A percentile compares a stretch with the other conserved stretches of the same genome.
Conservation (phyloP, 306 rosid species). For the Cucurbita pepo region DNA sequence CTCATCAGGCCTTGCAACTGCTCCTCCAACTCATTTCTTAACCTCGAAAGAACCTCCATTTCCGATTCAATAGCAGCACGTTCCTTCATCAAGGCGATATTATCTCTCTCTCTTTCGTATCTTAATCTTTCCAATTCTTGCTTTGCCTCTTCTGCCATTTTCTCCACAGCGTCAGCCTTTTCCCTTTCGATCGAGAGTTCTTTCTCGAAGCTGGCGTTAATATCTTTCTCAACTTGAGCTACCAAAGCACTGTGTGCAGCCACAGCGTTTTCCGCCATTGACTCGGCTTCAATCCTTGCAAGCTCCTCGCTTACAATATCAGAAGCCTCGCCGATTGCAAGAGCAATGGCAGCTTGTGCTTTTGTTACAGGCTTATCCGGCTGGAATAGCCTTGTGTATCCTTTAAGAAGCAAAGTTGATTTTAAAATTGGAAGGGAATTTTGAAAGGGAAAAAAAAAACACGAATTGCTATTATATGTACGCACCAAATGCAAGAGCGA, state of each 20-base stretch:
- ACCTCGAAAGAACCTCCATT: slow-evolving; percentile 67
- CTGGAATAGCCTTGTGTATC: slow-evolving; percentile 85
- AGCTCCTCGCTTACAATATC: slow-evolving; percentile 86
- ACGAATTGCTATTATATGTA: neutral
- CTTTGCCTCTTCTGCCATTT: slow-evolving; percentile 81
- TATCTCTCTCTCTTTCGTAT: slow-evolving; percentile 50
- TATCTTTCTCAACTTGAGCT: slow-evolving; percentile 85
- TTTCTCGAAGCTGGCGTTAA: slow-evolving; percentile 63
- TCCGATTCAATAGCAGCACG: slow-evolving; percentile 74
- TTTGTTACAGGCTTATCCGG: slow-evolving; percentile 91
- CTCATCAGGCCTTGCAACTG: slow-evolving; percentile 62
- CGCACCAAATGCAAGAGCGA: slow-evolving; percentile 90
- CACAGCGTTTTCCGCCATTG: slow-evolving; percentile 87
- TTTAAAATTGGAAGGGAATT: neutral
- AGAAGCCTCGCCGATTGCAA: slow-evolving; percentile 90
- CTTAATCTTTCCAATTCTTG: slow-evolving; percentile 67
- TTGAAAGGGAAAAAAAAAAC: neutral
- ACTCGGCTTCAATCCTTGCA: slow-evolving; percentile 94
- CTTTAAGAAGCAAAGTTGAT: slow-evolving; percentile 16
- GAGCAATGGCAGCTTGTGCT: slow-evolving; percentile 95
- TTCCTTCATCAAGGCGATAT: slow-evolving; percentile 47
- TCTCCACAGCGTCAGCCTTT: slow-evolving; percentile 67
- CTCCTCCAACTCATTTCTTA: slow-evolving; percentile 77
- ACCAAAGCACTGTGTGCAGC: slow-evolving; percentile 86
- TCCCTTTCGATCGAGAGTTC: slow-evolving; percentile 75